phyloP scores from a whole-genome alignment of 768 basidiomycete genomes.

The Hericium coralloides region DNA sequence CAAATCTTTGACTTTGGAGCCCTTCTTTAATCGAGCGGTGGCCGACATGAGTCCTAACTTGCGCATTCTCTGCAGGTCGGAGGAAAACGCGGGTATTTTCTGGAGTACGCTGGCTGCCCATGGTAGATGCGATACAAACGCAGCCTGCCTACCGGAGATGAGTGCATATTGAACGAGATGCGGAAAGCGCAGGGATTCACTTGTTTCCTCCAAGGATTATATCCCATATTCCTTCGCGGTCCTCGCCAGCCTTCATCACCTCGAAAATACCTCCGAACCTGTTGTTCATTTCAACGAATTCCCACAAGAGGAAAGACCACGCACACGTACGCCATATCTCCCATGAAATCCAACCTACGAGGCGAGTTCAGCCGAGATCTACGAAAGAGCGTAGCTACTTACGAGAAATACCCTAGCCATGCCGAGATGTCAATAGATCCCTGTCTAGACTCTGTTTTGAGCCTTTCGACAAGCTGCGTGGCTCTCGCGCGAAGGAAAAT shows the following conservation, averaged over 20 bases:
- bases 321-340: conserved; percentile 1
- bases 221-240: conserved; percentile 34
- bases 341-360: conserved; percentile 3
- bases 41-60: neutral
- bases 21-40: neutral
- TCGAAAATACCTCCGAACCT: conserved; percentile 28
- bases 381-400: neutral
- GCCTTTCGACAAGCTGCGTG: conserved; percentile 14
- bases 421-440: neutral
- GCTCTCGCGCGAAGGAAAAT: conserved; percentile 15
- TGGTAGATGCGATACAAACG: conserved; percentile 37
- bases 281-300: neutral
- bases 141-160: conserved; percentile 22
- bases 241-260: conserved; percentile 28
- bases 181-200: conserved; percentile 8
- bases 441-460: neutral
- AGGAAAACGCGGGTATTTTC: neutral
- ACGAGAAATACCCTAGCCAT: conserved; percentile 22
- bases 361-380: neutral
- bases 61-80: neutral
- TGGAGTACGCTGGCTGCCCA: conserved; percentile 20
- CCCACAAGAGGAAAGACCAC: neutral
- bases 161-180: neutral
- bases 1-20: conserved; percentile 21
- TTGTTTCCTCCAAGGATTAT: conserved; percentile 25